Evolutionary conservation across 2,329 filamentous ascomycete genomes (phyloP).

Genomic region (Nigrospora osmanthi): DNA sequence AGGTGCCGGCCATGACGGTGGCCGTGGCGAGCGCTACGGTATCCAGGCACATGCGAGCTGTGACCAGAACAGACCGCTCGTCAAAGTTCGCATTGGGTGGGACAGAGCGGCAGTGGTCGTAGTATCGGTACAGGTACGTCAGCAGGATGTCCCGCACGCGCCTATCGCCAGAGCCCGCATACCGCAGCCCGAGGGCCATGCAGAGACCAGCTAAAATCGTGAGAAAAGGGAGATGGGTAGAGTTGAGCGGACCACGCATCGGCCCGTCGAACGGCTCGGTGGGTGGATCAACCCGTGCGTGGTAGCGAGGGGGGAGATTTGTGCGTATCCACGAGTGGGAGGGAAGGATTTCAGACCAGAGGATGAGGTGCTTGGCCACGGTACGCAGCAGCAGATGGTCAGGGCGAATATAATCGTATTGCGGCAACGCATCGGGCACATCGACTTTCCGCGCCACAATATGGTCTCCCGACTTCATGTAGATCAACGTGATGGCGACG

Average conservation of each 20-base stretch:
- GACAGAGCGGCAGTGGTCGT: conserved; percentile 55
- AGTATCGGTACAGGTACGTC: conserved; percentile 79
- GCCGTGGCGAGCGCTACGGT: conserved; percentile 73
- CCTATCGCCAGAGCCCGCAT: conserved; percentile 62
- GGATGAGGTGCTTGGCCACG: conserved; percentile 80
- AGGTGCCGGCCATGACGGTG: conserved; percentile 92
- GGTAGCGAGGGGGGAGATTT: conserved; percentile 67
- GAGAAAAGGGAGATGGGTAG: conserved; percentile 83
- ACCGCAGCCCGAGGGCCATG: conserved; percentile 68
- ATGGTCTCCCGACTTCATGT: conserved; percentile 91
- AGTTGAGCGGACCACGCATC: conserved; percentile 45
- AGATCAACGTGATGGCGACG: conserved; percentile 82
- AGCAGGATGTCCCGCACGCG: conserved; percentile 75
- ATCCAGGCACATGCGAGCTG: conserved; percentile 86
- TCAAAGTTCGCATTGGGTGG: conserved; percentile 57
- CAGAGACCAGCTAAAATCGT: conserved; percentile 87
- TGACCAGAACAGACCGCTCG: conserved; percentile 71
- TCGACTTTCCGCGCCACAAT: conserved; percentile 87
- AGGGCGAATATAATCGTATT: conserved; percentile 92
- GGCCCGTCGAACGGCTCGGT: conserved; percentile 35
- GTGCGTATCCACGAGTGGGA: conserved; percentile 66
- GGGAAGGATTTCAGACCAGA: conserved; percentile 80
- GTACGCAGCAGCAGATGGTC: conserved; percentile 89
- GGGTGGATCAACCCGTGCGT: conserved; percentile 49
- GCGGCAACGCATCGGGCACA: conserved; percentile 78